Conservation (phyloP, 2,329 filamentous ascomycete species). For the Graphilbum fragrans region DNA sequence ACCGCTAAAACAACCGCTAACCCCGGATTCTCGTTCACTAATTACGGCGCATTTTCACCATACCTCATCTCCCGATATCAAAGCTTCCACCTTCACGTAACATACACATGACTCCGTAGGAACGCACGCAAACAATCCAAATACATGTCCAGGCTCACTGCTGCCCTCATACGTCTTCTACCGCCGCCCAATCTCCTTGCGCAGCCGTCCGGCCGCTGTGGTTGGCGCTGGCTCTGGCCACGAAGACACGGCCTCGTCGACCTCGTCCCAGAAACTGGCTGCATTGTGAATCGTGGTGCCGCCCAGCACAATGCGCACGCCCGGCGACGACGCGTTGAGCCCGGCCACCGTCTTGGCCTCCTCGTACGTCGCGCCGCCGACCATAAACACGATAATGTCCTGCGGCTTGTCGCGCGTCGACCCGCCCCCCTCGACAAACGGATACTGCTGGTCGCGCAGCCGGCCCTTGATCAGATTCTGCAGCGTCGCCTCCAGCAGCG, state of each 20-base stretch:
- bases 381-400: constrained; percentile 88
- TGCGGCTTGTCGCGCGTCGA: constrained; percentile 90
- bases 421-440: constrained; percentile 74
- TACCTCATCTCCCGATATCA: too few relatives aligned
- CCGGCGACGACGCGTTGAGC: constrained; percentile 82
- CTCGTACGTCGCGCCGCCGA: constrained; percentile 90
- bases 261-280: constrained; percentile 76
- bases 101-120: neutral
- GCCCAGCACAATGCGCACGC: constrained; percentile 77
- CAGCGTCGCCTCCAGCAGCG: constrained; percentile 72
- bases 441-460: constrained; percentile 76
- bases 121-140: neutral
- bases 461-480: constrained; percentile 90
- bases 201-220: constrained; percentile 17
- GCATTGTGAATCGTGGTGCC: constrained; percentile 86
- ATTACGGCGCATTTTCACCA: too few relatives aligned
- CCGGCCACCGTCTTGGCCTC: constrained; percentile 94
- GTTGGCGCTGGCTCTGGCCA: constrained; percentile 60
- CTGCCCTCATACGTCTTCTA: neutral
- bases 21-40: neutral
- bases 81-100: too few relatives aligned
- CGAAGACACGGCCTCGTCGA: constrained; percentile 73
- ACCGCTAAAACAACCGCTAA: too few relatives aligned
- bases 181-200: constrained; percentile 17
- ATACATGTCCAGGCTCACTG: neutral